Percentiles rank a stretch among this genome's conserved stretches.
phyloP scores from a whole-genome alignment of 495 filamentous ascomycete species.

The Symbiotaphrina buchneri region DNA sequence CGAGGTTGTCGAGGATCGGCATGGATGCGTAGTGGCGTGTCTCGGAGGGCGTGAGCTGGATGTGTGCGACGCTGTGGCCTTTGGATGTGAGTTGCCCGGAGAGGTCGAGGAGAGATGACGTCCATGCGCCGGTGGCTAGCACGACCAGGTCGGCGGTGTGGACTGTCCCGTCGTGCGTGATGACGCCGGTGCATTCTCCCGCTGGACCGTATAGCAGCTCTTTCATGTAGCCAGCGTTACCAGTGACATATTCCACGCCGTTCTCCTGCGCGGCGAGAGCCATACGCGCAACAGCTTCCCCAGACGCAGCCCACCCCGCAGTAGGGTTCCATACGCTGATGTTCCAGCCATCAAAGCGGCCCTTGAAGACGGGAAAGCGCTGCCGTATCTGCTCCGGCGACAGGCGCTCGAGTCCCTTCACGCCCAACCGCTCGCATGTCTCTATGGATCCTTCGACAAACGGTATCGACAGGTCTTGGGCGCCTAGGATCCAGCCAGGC shows the following conservation, averaged over 20 bases:
- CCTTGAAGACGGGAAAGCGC: background rate
- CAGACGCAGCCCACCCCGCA: background rate
- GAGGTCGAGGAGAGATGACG: background rate
- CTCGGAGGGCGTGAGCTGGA: conserved; percentile 9
- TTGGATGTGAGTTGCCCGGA: background rate
- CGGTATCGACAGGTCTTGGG: background rate
- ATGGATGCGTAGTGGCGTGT: conserved; percentile 5
- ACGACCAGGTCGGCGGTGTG: conserved; percentile 2
- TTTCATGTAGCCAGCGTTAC: background rate
- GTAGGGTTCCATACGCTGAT: too few species aligned
- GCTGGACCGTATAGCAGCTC: background rate
- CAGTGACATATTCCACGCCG: background rate
- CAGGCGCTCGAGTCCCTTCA: background rate
- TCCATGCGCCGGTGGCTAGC: background rate
- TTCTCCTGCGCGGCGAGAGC: background rate
- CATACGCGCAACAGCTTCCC: background rate
- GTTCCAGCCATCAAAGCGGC: background rate
- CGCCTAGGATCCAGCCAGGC: background rate
- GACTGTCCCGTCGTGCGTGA: background rate
- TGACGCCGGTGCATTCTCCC: background rate
- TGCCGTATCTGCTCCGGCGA: too few species aligned
- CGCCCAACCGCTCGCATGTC: background rate
- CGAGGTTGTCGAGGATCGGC: conserved; percentile 4
- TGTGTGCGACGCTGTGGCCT: conserved; percentile 9
- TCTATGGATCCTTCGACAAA: background rate